Conservation (phyloP, 106 monocot species). For the Dendrobium huoshanense region DNA sequence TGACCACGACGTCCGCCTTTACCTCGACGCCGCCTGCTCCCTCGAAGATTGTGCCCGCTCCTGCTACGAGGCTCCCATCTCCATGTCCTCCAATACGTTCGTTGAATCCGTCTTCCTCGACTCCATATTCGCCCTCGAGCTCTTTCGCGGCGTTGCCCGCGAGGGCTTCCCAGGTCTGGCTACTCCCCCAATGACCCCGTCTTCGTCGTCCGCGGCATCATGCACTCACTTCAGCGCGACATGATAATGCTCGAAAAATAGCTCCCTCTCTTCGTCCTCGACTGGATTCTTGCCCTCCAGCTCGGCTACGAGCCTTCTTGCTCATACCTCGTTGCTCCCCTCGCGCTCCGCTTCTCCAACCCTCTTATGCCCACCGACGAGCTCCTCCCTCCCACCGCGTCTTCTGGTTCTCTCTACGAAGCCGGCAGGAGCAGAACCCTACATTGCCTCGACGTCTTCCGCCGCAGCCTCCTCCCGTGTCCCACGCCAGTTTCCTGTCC, state of each 20-base stretch:
- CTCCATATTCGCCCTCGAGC: no score
- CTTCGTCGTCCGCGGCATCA: conserved; percentile 61
- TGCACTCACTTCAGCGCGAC: conserved; percentile 69
- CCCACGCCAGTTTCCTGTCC: conserved; percentile 23
- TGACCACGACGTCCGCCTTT: no score
- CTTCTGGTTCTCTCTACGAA: conserved; percentile 16
- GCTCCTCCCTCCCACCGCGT: conserved; percentile 26
- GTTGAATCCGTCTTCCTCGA: no score
- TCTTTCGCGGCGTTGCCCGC: no score
- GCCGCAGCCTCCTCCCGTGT: conserved; percentile 44
- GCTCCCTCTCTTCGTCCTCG: conserved; percentile 79
- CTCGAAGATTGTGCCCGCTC: no score
- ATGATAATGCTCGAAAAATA: conserved; percentile 95
- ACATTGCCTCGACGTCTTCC: conserved; percentile 81
- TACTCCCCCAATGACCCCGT: conserved; percentile 67
- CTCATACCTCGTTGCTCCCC: conserved; percentile 27
- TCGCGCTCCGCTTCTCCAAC: conserved; percentile 69
- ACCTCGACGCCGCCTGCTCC: no score
- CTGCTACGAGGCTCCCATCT: no score
- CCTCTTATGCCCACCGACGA: conserved; percentile 71
- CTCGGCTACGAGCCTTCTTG: conserved; percentile 22
- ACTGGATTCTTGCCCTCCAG: conserved; percentile 51
- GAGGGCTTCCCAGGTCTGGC: conserved; percentile 18
- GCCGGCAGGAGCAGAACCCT: conserved; percentile 19
- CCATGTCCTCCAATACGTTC: no score